Percentiles rank a stretch among this genome's conserved stretches.
phyloP scores from a whole-genome alignment of 2,329 filamentous ascomycete genomes.

The Emmonsia crescens region DNA sequence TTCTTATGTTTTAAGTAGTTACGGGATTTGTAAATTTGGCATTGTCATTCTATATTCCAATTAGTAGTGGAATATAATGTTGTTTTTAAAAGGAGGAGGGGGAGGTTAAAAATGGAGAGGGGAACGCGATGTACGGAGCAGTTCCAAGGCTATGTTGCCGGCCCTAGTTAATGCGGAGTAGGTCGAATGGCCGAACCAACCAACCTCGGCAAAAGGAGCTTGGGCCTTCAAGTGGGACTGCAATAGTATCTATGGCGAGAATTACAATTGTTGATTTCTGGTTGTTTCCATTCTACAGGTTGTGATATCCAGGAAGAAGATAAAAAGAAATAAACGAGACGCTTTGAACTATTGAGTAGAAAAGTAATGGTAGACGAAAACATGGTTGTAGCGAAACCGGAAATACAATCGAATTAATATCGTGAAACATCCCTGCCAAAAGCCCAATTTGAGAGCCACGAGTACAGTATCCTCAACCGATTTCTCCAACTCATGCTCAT shows the following conservation, averaged over 20 bases:
- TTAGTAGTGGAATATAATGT: background rate
- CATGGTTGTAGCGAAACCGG: no score
- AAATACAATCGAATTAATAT: conserved; percentile 20
- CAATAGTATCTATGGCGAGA: no score
- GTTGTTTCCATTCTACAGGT: background rate
- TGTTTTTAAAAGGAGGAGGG: background rate
- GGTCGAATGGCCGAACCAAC: background rate
- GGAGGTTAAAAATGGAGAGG: background rate
- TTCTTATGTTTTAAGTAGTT: background rate
- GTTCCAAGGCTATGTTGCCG: background rate
- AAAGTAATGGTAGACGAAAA: background rate
- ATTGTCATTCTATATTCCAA: background rate
- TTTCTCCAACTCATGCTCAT: conserved; percentile 41
- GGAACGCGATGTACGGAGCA: background rate
- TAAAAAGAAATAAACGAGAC: background rate
- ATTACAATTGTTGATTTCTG: no score
- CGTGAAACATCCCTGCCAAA: conserved; percentile 37
- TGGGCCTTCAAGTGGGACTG: background rate
- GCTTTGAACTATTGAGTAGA: background rate
- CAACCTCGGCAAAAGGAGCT: background rate
- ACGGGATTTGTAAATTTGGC: background rate
- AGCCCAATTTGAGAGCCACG: conserved; percentile 33
- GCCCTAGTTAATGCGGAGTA: background rate
- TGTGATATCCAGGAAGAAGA: background rate
- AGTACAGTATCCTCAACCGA: conserved; percentile 29